Conservation (phyloP, 2,329 filamentous ascomycete species). For the Stagonosporopsis rhizophila region DNA sequence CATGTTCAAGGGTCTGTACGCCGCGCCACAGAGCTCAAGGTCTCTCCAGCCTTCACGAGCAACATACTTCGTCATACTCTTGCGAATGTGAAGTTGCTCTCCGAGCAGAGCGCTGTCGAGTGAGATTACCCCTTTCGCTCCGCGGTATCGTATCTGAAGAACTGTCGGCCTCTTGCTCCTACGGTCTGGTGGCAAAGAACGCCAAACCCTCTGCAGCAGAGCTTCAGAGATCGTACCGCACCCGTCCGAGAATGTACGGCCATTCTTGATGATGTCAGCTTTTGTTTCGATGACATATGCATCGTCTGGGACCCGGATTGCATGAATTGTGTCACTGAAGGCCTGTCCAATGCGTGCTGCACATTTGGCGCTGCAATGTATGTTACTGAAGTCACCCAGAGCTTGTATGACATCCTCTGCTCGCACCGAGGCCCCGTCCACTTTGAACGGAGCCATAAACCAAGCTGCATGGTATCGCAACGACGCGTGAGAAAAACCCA, state of each 20-base stretch:
- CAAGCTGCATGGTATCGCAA: conserved; percentile 40
- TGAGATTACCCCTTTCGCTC: conserved; percentile 69
- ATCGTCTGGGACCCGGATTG: conserved; percentile 63
- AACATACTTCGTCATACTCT: conserved; percentile 82
- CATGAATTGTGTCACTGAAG: conserved; percentile 79
- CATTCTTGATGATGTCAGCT: conserved; percentile 62
- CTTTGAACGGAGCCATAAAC: conserved; percentile 44
- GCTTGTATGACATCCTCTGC: conserved; percentile 59
- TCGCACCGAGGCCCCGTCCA: conserved; percentile 56
- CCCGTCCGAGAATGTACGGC: conserved; percentile 77
- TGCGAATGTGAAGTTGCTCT: conserved; percentile 65
- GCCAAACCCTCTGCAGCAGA: conserved; percentile 68
- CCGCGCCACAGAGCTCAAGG: conserved; percentile 76
- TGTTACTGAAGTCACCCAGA: conserved; percentile 52
- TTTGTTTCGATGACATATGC: conserved; percentile 53
- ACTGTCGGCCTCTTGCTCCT: conserved; percentile 53
- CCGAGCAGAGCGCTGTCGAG: conserved; percentile 69
- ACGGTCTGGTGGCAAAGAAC: conserved; percentile 55
- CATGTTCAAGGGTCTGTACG: conserved; percentile 70
- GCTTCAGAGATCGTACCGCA: conserved; percentile 74
- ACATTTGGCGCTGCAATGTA: conserved; percentile 63
- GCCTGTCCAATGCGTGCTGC: conserved; percentile 69
- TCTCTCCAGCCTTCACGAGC: conserved; percentile 55
- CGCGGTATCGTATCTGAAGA: conserved; percentile 73
- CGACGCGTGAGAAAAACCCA: conserved; percentile 45